Base-by-base conservation (phyloP, 75 land plant genomes). In the Sequoiadendron giganteum region DNA sequence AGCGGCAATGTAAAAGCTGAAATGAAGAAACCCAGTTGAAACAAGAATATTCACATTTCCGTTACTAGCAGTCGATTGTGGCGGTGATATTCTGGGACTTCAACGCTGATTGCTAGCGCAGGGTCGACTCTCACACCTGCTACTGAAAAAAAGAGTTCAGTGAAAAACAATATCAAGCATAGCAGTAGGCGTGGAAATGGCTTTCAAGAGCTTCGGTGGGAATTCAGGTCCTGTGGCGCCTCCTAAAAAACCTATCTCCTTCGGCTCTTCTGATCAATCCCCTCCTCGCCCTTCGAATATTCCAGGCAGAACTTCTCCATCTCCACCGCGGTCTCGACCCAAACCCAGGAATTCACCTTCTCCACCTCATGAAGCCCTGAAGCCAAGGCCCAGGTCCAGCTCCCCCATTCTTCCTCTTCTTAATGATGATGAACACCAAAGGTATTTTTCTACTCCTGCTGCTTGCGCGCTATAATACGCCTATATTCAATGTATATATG, bases 201-300 rank as follows among this genome's bases (percentile, higher is more conserved):
- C 83, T 36, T 80, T 80, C 83, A 40, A 80, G 39, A 21, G 83
- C 42, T 80, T 80, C 3, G 83, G 10, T 36, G 25, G 83, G 83
- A 80, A 80, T 40, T 32, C 83, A 80, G 83, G 83, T 40, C 83
- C 83, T 21, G 18, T 40, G 39, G 83, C 39, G 10, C 83, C 83
- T 28, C 83, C 83, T 5, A 80, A 80, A 34, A 38, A 36, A 16
- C 15, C 39, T 6, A 36, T 40, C 38, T 40, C 43, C 38, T 80
- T 80, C 83, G 83, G 83, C 6, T 0, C 18, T 40, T 5, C 39
- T 9, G 42, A 15, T 80, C 83, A 80, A 28, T 40, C 61, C 61
- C 61, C 61, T 18, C 61, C 61, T 58, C 61, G 75, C 38, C 77
- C 34, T 73, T 32, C 77, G 10, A 32, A 34, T 30, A 32, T 34